Base-by-base conservation (phyloP, 2,329 filamentous ascomycete species). In the Arthrobotrys pseudoclavata region DNA sequence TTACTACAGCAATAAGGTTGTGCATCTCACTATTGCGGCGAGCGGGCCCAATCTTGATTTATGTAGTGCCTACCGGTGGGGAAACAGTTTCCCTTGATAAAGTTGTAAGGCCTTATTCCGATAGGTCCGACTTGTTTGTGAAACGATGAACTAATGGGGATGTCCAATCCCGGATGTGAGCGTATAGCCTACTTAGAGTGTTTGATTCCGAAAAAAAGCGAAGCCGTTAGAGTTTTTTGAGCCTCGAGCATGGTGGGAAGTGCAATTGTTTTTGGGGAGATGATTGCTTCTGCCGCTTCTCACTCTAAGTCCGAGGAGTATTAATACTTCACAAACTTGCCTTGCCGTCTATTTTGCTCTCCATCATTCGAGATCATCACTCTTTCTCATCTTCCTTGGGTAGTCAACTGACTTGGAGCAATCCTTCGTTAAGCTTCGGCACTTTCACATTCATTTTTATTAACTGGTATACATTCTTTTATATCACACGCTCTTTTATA, bases 381-480 rank as follows among this genome's bases (percentile, higher is more conserved):
- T 42, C 52, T 34, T 29, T n/a, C 55, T 42, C 34, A 42, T 53
- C 31, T 12, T 55, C n/a, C 55, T 42, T 60, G 26, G 53, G 55
- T 60, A 60, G 55, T 60, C 55, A 20, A 12, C 12, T 13, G 55
- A n/a, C 55, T 40, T 15, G 55, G 55, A 60, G 55, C 34, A 42
- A 40, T 40, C 55, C 18, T 60, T 60, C 55, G 20, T 60, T 60
- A 42, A 34, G 55, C 55, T 42, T 60, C 55, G 55, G 55, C 34
- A 42, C 34, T 40, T 40, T 57, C 52, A 60, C 55, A 60, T 13
- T 60, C 55, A 22, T 60, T 57, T 57, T 37, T 22, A 18, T 42
- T 60, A 66, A 72, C 69, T 66, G 50, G 37, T 45, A 66, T 55
- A 57, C 69, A 34, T 29, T 72, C 60, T 55, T 72, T 72, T 66